Conservation (phyloP, 805 yeast genomes). For the Clavispora santaluciae region DNA sequence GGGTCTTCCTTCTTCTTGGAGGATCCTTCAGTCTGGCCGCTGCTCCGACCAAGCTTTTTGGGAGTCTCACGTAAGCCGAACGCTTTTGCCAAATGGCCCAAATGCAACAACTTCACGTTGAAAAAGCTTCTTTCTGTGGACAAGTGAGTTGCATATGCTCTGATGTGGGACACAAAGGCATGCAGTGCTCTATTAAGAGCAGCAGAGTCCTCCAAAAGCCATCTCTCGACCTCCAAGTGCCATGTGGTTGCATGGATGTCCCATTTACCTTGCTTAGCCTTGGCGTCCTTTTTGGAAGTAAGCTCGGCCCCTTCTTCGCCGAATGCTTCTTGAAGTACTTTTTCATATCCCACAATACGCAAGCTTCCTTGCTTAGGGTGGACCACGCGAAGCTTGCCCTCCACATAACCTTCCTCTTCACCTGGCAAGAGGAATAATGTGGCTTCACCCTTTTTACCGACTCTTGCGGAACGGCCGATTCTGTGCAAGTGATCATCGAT, state of each 20-base stretch:
- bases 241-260: constrained; percentile 94
- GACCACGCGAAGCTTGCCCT: constrained; percentile 38
- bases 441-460: constrained; percentile 83
- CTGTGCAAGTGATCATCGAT: constrained; percentile 94
- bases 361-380: constrained; percentile 36
- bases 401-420: constrained; percentile 77
- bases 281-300: constrained; percentile 33
- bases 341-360: constrained; percentile 32
- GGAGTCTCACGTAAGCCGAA: constrained; percentile 96
- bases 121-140: constrained; percentile 73
- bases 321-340: constrained; percentile 29
- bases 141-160: constrained; percentile 96
- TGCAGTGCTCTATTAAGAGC: constrained; percentile 65
- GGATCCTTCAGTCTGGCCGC: constrained; percentile 16
- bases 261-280: constrained; percentile 56
- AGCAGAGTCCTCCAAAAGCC: constrained; percentile 65
- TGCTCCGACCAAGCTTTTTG: constrained; percentile 57
- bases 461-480: constrained; percentile 97
- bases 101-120: constrained; percentile 76
- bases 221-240: constrained; percentile 87
- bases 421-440: constrained; percentile 82
- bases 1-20: constrained; percentile 57
- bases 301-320: constrained; percentile 35
- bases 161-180: constrained; percentile 82
- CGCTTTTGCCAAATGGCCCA: constrained; percentile 94